Conservation (phyloP, 495 filamentous ascomycete species). For the Penicillium longicatenatum region DNA sequence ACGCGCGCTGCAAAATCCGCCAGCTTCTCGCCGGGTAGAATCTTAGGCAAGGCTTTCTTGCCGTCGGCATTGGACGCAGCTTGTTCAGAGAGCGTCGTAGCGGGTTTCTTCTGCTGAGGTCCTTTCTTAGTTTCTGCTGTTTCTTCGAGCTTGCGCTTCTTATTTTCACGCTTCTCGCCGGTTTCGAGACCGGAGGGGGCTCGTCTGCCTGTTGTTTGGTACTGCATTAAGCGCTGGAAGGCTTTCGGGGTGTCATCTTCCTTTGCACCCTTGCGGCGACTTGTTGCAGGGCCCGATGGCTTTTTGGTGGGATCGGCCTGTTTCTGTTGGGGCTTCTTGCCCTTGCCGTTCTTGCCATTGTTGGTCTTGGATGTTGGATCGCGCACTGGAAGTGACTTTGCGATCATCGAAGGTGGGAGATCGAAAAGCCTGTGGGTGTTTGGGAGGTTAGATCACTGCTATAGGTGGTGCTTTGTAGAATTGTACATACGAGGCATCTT, state of each 20-base stretch:
- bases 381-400: constrained; percentile 66
- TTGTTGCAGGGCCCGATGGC: constrained; percentile 21
- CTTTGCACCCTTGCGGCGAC: constrained; percentile 45
- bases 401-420: constrained; percentile 71
- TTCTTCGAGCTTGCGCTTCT: constrained; percentile 48
- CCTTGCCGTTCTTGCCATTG: constrained; percentile 18
- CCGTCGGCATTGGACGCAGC: constrained; percentile 6
- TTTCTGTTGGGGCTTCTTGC: constrained; percentile 8
- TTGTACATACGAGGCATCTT: constrained; percentile 41
- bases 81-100: neutral
- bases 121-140: constrained; percentile 16
- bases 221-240: constrained; percentile 80
- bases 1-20: constrained; percentile 84
- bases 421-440: constrained; percentile 55
- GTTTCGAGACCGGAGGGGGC: constrained; percentile 69
- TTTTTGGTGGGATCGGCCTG: neutral
- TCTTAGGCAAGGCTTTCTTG: constrained; percentile 55
- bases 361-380: constrained; percentile 28
- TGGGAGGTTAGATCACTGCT: constrained; percentile 7
- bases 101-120: neutral
- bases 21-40: constrained; percentile 79
- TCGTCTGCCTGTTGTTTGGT: constrained; percentile 54
- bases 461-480: neutral
- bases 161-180: constrained; percentile 51
- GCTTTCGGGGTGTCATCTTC: constrained; percentile 83